A percentile compares a stretch with the other conserved stretches of the same genome.
Conservation (phyloP, 257 asterid species). For the Penstemon davidsonii region DNA sequence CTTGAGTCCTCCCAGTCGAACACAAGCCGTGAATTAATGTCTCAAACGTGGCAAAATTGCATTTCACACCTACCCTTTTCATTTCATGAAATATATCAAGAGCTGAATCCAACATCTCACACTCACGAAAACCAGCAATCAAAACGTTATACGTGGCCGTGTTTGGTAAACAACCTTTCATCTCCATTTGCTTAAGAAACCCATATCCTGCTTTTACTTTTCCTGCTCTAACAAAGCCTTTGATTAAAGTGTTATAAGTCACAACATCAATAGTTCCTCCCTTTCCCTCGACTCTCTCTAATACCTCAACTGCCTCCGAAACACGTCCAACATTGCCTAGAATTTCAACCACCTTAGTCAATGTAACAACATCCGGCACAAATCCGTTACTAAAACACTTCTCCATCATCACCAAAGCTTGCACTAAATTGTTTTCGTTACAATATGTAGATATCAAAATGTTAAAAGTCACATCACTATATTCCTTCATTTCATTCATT, state of each 20-base stretch:
- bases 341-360: conserved; percentile 64
- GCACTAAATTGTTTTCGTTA: conserved; percentile 58
- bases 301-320: conserved; percentile 71
- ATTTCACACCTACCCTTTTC: conserved; percentile 57
- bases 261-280: conserved; percentile 69
- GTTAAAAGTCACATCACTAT: conserved; percentile 71
- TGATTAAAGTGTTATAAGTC: conserved; percentile 70
- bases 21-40: conserved; percentile 65
- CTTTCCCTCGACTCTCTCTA: conserved; percentile 67
- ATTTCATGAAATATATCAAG: conserved; percentile 81
- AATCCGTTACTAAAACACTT: conserved; percentile 62
- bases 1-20: conserved; percentile 50
- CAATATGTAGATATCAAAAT: conserved; percentile 80
- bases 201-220: conserved; percentile 54
- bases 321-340: conserved; percentile 56
- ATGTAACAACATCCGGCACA: conserved; percentile 64
- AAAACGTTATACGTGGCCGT: conserved; percentile 65
- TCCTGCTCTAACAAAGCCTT: conserved; percentile 64
- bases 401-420: conserved; percentile 80
- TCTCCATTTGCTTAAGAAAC: conserved; percentile 78
- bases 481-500: conserved; percentile 64
- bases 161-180: conserved; percentile 79
- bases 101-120: conserved; percentile 59
- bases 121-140: conserved; percentile 68
- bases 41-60: conserved; percentile 62